phyloP scores from a whole-genome alignment of 768 basidiomycete genomes.

The Myochromella boudieri region DNA sequence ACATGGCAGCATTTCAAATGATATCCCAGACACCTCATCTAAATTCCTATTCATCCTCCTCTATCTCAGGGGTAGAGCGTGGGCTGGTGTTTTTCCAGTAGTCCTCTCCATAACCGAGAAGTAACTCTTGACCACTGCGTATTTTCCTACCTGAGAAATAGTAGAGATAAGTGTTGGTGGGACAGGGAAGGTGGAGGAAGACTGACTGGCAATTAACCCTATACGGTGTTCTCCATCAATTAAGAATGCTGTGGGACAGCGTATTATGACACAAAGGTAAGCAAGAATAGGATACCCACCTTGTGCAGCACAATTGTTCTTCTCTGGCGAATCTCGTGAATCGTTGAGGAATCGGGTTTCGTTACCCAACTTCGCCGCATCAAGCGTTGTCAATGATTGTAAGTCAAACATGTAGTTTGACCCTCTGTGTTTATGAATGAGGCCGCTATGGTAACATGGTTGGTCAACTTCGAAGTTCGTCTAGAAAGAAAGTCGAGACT shows the following conservation, averaged over 20 bases:
- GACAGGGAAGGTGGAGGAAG: neutral
- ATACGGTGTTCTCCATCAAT: slow-evolving; percentile 25
- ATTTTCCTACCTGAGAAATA: slow-evolving; percentile 14
- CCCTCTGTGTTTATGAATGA: slow-evolving; percentile 9
- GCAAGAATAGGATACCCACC: slow-evolving; percentile 7
- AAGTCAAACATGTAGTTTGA: slow-evolving; percentile 14
- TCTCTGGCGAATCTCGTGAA: slow-evolving; percentile 2
- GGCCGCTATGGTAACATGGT: slow-evolving; percentile 1
- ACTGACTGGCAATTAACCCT: slow-evolving; percentile 16
- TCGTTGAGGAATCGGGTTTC: slow-evolving; percentile 25
- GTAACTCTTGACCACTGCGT: slow-evolving; percentile 14
- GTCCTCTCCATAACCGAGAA: slow-evolving; percentile 21
- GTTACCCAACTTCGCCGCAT: slow-evolving; percentile 23
- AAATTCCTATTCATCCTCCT: too few relatives aligned
- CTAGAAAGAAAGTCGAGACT: neutral
- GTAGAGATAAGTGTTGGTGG: neutral
- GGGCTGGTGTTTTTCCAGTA: too few relatives aligned
- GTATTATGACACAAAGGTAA: neutral
- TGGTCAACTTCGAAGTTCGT: neutral
- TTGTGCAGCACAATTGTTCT: slow-evolving; percentile 18
- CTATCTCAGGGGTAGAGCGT: too few relatives aligned
- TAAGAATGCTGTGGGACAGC: slow-evolving; percentile 4
- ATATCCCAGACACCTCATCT: too few relatives aligned
- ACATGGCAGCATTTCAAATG: too few relatives aligned
- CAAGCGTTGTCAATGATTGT: slow-evolving; percentile 3